Percentiles rank a stretch among this genome's conserved stretches.
Evolutionary conservation across 345 rosid species (phyloP).

Genomic region (Syzygium aromaticum): DNA sequence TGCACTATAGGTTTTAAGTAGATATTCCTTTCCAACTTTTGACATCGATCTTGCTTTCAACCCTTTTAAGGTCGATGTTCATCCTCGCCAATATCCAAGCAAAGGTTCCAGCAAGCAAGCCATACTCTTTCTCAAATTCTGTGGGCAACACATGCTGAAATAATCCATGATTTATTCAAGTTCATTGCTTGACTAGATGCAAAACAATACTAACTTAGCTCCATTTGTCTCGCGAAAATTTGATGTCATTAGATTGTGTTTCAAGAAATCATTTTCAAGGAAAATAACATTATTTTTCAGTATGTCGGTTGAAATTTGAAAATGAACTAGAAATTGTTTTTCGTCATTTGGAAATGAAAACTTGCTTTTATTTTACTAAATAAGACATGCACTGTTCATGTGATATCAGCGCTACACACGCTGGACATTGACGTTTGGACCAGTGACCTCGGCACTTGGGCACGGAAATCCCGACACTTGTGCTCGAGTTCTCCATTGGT

Average conservation of each 20-base stretch:
- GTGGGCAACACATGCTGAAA: background rate
- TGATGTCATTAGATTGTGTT: too few relatives aligned
- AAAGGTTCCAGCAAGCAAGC: background rate
- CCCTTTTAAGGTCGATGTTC: background rate
- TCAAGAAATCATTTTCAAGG: background rate
- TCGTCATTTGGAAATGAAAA: background rate
- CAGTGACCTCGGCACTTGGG: background rate
- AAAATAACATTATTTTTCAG: background rate
- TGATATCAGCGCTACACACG: fast-evolving
- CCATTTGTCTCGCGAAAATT: fast-evolving
- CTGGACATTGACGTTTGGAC: background rate
- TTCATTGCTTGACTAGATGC: background rate
- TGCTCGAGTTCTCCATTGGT: fast-evolving
- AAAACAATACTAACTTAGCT: fast-evolving
- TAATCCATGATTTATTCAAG: background rate
- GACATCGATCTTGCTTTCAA: background rate
- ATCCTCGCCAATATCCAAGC: background rate
- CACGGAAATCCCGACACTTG: background rate
- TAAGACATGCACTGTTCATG: background rate
- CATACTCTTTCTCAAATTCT: too few relatives aligned
- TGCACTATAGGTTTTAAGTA: background rate
- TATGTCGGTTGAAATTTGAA: background rate
- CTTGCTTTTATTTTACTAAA: background rate
- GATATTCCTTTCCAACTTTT: background rate
- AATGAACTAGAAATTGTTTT: fast-evolving